These are phyloP conservation scores for Geotrichum europaeum DNA, from an alignment of 1,139 yeast genomes.

Conservation along the genomic window DNA sequence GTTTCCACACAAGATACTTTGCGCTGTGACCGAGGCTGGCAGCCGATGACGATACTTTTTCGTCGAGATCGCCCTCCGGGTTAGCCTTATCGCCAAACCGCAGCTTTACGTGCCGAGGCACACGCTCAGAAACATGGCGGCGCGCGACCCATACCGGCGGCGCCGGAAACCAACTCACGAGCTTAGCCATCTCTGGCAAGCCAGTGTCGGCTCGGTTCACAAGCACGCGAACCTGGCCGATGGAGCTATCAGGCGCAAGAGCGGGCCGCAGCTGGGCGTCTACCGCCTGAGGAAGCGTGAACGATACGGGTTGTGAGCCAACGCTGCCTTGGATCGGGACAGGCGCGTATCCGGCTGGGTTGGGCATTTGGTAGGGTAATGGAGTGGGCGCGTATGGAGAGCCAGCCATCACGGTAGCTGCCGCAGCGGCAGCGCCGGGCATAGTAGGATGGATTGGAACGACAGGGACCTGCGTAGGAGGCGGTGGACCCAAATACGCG, in stretches of 20 bases:
- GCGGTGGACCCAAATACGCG: neutral
- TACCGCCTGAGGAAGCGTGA: constrained; percentile 27
- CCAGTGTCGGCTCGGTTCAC: constrained; percentile 10
- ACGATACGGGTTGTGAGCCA: constrained; percentile 26
- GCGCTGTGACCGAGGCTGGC: constrained; percentile 59
- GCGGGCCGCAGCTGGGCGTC: constrained; percentile 24
- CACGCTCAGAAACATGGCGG: constrained; percentile 38
- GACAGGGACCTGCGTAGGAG: constrained; percentile 4
- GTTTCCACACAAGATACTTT: constrained; percentile 64
- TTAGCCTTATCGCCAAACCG: neutral
- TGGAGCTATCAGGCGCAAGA: constrained; percentile 5
- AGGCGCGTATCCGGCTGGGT: neutral
- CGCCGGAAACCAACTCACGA: constrained; percentile 69
- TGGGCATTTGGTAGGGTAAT: constrained; percentile 3
- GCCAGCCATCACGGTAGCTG: constrained; percentile 10
- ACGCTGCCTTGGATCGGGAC: neutral
- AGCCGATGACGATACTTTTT: constrained; percentile 20
- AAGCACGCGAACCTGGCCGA: constrained; percentile 11
- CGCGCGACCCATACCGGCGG: constrained; percentile 62
- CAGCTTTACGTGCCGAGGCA: constrained; percentile 18
- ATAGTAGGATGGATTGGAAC: constrained; percentile 6
- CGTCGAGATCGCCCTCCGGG: constrained; percentile 26
- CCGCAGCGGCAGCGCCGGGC: constrained; percentile 7
- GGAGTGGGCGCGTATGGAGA: constrained; percentile 8
- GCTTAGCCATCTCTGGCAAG: constrained; percentile 29